Evolutionary conservation across 129 eudicot species (phyloP), one percentile per base, ranked within the genome.

Genomic region (Pittosporum tobira): DNA sequence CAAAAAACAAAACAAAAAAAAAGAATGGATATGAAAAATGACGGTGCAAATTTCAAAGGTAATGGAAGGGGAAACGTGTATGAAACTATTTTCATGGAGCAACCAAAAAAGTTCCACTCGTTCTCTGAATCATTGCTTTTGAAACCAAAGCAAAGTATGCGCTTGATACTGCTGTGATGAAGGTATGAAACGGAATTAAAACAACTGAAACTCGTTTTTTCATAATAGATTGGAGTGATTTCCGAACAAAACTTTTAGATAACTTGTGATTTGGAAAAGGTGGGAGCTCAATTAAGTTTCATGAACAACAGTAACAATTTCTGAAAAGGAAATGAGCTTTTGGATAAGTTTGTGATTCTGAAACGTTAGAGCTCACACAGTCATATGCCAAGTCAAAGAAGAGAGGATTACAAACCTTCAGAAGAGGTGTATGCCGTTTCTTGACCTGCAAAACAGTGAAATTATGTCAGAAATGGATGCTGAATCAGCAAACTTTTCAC

Each of bases 381-480:
- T 0, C 24, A 1, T 12, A 54, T 7, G n/a, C 16, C 19, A 26
- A 44, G 23, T 14, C 22, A 2, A 14, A 28, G 6, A 56, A 51
- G 44, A 45, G 46, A 43, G 52, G 22, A 31, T 30, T 69, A 47
- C 76, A 9, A 12, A 90, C 96, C 96, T 91, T 86, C 67, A 86
- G 42, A 37, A 91, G 64, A 43, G 94, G 94, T 27, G 90, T 91
- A 22, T 80, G 96, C 48, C 43, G 96, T 68, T 81, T 83, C 87
- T 83, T 91, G 53, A 91, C 94, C 96, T 87, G 79, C 75, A 66
- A 26, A 59, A 38, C 43, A 56, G 26, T 23, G 57, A 36, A 63
- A 44, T 20, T 42, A 38, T 8, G 38, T 68, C 38, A 59, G 18
- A 24, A 60, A 26, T 10, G 12, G 20, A 42, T 57, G 8, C 18